phyloP scores from a whole-genome alignment of 306 rosid species.

The Rosa rugosa region DNA sequence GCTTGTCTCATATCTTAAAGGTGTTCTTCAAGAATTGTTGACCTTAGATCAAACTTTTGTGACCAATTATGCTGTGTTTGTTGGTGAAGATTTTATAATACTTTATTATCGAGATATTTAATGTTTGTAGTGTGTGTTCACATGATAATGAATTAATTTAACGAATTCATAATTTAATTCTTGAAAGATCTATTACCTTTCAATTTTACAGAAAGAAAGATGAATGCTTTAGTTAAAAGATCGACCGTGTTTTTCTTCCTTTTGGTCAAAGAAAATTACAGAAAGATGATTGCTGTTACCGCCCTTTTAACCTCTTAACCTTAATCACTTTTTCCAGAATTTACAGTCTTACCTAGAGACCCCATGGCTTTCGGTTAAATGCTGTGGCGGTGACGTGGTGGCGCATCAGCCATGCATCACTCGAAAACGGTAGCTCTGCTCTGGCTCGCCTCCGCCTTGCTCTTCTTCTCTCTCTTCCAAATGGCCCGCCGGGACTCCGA shows the following conservation, averaged over 20 bases:
- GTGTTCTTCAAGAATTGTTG: background rate
- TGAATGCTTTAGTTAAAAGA: background rate
- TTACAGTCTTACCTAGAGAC: background rate
- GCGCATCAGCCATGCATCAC: slow-evolving; percentile 24
- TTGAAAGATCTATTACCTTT: no score
- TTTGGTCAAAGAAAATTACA: background rate
- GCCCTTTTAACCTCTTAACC: background rate
- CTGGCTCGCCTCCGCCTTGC: slow-evolving; percentile 59
- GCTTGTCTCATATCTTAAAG: background rate
- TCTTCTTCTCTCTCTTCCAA: slow-evolving; percentile 61
- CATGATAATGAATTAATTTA: no score
- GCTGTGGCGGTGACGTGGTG: slow-evolving; percentile 1
- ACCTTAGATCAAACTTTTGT: background rate
- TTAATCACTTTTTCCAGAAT: background rate
- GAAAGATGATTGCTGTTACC: background rate
- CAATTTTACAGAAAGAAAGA: no score
- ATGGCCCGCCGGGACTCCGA: slow-evolving; percentile 56
- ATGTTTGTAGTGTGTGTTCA: no score
- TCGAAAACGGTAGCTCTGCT: slow-evolving; percentile 46
- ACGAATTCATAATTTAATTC: no score
- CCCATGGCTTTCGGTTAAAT: background rate
- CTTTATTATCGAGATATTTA: no score
- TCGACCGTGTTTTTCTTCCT: background rate
- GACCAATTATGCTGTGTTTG: no score
- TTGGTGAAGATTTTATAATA: no score